Percentiles rank a stretch among this genome's conserved stretches.
Evolutionary conservation across 768 basidiomycete species (phyloP).

Genomic region (Coprinopsis cinerea): DNA sequence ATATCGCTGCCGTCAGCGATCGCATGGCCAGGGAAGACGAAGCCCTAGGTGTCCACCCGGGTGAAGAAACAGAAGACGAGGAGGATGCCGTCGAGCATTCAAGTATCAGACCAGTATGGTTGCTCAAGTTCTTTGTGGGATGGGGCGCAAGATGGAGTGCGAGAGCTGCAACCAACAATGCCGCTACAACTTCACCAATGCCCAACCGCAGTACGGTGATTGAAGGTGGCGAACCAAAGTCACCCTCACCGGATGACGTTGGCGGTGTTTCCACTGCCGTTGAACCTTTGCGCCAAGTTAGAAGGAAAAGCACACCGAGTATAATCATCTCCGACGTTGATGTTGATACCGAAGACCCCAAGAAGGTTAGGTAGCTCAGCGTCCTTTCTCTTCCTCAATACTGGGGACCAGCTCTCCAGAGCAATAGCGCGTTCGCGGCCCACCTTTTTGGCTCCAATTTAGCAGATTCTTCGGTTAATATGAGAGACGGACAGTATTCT

Average conservation of each 20-base stretch:
- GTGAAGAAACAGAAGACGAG: slow-evolving; percentile 29
- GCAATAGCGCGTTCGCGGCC: too few species aligned
- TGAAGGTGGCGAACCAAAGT: too few species aligned
- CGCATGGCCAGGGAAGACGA: slow-evolving; percentile 17
- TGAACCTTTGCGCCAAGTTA: too few species aligned
- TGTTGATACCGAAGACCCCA: background rate
- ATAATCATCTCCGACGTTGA: background rate
- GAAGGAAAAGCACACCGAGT: background rate
- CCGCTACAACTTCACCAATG: slow-evolving; percentile 1
- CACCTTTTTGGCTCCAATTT: too few species aligned
- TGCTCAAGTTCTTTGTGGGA: slow-evolving; percentile 69
- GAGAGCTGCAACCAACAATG: background rate
- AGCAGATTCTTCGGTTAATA: too few species aligned
- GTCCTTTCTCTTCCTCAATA: too few species aligned
- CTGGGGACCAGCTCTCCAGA: too few species aligned
- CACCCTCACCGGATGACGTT: too few species aligned
- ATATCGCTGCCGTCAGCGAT: slow-evolving; percentile 15
- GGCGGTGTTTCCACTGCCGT: too few species aligned
- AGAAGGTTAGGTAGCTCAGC: too few species aligned
- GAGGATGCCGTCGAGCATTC: slow-evolving; percentile 54
- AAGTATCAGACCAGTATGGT: slow-evolving; percentile 68
- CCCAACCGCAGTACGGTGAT: too few species aligned
- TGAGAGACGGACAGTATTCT: too few species aligned
- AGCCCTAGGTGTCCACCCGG: background rate
- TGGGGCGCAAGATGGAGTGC: slow-evolving; percentile 67